Base-by-base conservation (phyloP, 1,284 basidiomycete genomes). In the Athelia sp. region DNA sequence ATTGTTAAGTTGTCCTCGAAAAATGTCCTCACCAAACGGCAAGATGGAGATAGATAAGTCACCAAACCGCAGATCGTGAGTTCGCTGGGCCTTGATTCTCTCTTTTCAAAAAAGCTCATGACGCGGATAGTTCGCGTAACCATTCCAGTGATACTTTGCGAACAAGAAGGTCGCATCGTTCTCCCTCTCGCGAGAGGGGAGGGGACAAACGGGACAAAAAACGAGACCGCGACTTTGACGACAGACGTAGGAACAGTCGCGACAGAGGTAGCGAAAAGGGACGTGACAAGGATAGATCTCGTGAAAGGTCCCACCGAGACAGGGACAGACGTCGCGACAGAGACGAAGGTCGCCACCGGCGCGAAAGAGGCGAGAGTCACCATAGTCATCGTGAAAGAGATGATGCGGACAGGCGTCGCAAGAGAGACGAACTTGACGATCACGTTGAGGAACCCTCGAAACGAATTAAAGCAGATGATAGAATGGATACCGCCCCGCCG, bases 141-240 rank as follows among this genome's bases (percentile, higher is more conserved):
- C 78, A 79, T 62, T 89, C 86, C 13, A 80, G 80, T 38, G 87
- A 88, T 60, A 89, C 86, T 18, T 77, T 81, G 55, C 78, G 78
- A 44, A 87, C 85, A 29, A 76, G 74, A 56, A 76, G 76, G 52
- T 90, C 87, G 40, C 84, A 87, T 58, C 75, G 81, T 53, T 90
- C 88, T 19, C 69, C 70, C 46, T 89, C 87, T 32, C 69, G 69
- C 38, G 76, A 78, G 22, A 71, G 74, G 54, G 83, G 84, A 43
- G 70, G 74, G 53, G 76, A 78, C 15, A 68, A 64, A 55, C 73
- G 75, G 56, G 77, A 78, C 21, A 72, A 71, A 48, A 74, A 76
- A 29, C 71, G 74, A 48, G 81, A 82, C n/a, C 70, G 67, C 46
- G 79, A 78, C 35, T 61, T 66, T 17, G 79, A 81, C 43, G 78